Conservation (phyloP, 257 asterid genomes). For the Scutellaria baicalensis region DNA sequence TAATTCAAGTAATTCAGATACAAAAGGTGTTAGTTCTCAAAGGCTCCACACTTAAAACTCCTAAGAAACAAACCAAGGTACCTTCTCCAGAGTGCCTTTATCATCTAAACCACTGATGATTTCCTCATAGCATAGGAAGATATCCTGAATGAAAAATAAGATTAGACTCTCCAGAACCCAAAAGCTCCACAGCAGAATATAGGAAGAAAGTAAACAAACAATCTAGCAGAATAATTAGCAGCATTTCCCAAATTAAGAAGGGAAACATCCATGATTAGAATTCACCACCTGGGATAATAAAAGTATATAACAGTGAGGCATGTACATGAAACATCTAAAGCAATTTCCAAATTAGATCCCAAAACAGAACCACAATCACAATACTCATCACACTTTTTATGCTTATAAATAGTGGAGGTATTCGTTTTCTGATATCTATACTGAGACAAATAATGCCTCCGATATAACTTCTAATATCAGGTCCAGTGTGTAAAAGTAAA, state of each 20-base stretch:
- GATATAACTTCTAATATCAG: constrained; percentile 25
- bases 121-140: constrained; percentile 81
- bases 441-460: constrained; percentile 29
- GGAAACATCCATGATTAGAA: not conserved
- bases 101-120: constrained; percentile 89
- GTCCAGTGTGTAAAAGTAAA: constrained; percentile 22
- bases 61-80: constrained; percentile 87
- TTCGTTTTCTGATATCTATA: constrained; percentile 20
- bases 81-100: constrained; percentile 94
- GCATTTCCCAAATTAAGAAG: not conserved
- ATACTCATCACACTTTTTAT: constrained; percentile 5
- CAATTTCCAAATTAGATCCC: constrained; percentile 13
- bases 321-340: constrained; percentile 6
- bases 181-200: constrained; percentile 18
- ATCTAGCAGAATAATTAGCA: constrained; percentile 10
- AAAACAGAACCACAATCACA: constrained; percentile 9
- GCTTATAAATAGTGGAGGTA: constrained; percentile 13
- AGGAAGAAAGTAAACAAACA: constrained; percentile 7
- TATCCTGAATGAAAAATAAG: constrained; percentile 84
- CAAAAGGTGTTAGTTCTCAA: constrained; percentile 23
- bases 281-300: constrained; percentile 7
- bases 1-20: not conserved
- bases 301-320: not conserved
- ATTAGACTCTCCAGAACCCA: constrained; percentile 75
- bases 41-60: constrained; percentile 49